Percentiles rank a stretch among this genome's conserved stretches.
These are phyloP conservation scores for Fusarium duplospermum DNA, from an alignment of 2,329 filamentous ascomycete species.

Conservation along the genomic window DNA sequence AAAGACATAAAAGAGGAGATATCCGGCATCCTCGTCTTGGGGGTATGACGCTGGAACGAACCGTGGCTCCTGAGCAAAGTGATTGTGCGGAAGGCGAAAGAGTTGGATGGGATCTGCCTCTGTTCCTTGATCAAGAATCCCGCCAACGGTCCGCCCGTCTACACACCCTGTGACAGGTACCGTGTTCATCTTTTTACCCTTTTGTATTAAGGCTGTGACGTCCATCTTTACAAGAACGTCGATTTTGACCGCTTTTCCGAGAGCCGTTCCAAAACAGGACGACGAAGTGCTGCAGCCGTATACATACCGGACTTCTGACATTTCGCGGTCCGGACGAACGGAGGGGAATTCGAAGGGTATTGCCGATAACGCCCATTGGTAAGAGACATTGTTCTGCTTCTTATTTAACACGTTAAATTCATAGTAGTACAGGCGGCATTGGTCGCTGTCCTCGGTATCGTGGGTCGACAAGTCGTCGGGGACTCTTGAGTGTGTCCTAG, in stretches of 20 bases:
- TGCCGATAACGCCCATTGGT: constrained; percentile 73
- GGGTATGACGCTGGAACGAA: constrained; percentile 63
- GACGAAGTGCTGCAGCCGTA: constrained; percentile 74
- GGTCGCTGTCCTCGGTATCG: constrained; percentile 66
- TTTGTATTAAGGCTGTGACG: constrained; percentile 61
- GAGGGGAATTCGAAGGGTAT: constrained; percentile 78
- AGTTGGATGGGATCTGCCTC: constrained; percentile 67
- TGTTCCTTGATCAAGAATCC: constrained; percentile 62
- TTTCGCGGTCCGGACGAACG: constrained; percentile 64
- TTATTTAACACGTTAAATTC: constrained; percentile 61
- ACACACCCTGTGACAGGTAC: constrained; percentile 69
- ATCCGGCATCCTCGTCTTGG: constrained; percentile 70
- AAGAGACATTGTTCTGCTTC: constrained; percentile 56
- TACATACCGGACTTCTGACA: constrained; percentile 69
- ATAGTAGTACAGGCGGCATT: constrained; percentile 78
- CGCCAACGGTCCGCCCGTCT: constrained; percentile 64
- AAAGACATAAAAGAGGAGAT: constrained; percentile 76
- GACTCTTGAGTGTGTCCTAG: no score
- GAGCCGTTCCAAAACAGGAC: constrained; percentile 67
- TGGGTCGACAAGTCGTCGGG: background rate
- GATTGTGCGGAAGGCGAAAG: constrained; percentile 70
- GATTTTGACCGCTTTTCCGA: constrained; percentile 75
- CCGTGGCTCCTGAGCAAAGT: constrained; percentile 74
- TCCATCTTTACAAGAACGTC: constrained; percentile 74
- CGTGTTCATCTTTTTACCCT: constrained; percentile 60